These are phyloP conservation scores for maize (Zea mays) DNA, from an alignment of 176 grass and related monocot genomes.

Conservation along the genomic window Zm-B73-REFERENCE-NAM-5.0 NC_050105.1:104459501-104460000, in stretches of 20 bases:
- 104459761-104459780: background rate
- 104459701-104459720: background rate
- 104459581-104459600: background rate
- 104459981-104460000: background rate
- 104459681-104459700: background rate
- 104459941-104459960: background rate
- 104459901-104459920: conserved; percentile 1
- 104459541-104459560: background rate
- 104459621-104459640: background rate
- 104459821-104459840: background rate
- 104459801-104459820: conserved; percentile 9
- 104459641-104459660: background rate
- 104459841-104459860: background rate
- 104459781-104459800: background rate
- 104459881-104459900: background rate
- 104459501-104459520: background rate
- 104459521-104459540: background rate
- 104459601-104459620: conserved; percentile 10
- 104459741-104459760: background rate
- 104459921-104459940: background rate
- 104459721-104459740: background rate
- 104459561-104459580: background rate
- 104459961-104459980: background rate
- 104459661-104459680: background rate
- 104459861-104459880: background rate